These are phyloP conservation scores for Trametes versicolor DNA, from an alignment of 1,284 basidiomycete species.

Conservation along the genomic window DNA sequence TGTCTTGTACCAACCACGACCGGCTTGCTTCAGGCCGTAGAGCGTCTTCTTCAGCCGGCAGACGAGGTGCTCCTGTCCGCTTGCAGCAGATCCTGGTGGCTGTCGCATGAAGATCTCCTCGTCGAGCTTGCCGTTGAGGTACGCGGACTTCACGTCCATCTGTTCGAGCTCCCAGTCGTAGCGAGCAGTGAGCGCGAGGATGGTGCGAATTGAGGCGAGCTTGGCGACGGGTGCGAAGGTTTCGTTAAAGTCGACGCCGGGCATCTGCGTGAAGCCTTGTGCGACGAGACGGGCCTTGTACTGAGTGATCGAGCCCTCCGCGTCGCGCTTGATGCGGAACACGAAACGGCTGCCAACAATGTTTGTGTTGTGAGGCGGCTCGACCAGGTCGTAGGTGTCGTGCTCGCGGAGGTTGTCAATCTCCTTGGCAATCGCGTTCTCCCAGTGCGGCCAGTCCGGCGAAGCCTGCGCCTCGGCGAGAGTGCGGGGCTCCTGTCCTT, in stretches of 20 bases:
- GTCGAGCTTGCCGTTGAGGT: no score
- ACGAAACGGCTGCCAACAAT: conserved; percentile 35
- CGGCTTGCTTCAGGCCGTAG: no score
- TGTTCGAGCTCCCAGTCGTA: conserved; percentile 38
- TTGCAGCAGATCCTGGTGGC: no score
- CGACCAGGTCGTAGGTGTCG: not conserved
- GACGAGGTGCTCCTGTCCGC: no score
- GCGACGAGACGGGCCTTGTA: no score
- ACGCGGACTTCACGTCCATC: no score
- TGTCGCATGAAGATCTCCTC: no score
- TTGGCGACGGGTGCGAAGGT: no score
- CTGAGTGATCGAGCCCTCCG: conserved; percentile 38
- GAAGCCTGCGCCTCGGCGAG: conserved; percentile 5
- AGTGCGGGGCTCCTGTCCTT: conserved; percentile 8
- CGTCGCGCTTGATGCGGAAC: conserved; percentile 40
- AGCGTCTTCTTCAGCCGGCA: no score
- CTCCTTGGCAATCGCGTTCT: conserved; percentile 1
- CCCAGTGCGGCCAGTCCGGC: conserved; percentile 10
- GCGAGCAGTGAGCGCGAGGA: conserved; percentile 44
- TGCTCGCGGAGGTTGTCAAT: not conserved
- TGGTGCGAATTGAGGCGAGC: conserved; percentile 43
- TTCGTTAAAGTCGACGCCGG: no score
- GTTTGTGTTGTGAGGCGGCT: conserved; percentile 32
- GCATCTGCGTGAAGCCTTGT: no score
- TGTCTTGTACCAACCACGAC: conserved; percentile 18